Evolutionary conservation across 2,329 filamentous ascomycete species (phyloP).

Genomic region (Monosporascus sp.): DNA sequence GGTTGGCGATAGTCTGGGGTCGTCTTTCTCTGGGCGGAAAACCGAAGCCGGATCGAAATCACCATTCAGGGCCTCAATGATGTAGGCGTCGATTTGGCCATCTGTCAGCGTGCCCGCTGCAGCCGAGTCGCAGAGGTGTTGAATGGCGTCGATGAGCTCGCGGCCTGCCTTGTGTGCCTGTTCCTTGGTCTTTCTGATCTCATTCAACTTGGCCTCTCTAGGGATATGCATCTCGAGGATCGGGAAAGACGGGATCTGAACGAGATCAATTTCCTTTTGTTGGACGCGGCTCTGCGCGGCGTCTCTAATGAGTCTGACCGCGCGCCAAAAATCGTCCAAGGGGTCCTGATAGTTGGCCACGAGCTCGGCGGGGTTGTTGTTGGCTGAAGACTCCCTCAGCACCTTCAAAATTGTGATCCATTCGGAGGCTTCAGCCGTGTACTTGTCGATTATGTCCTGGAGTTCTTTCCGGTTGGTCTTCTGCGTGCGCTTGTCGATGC

Average conservation of each 20-base stretch:
- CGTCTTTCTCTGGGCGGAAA: no score
- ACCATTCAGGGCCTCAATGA: no score
- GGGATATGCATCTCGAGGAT: neutral
- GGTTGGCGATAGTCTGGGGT: no score
- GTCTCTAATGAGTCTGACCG: neutral
- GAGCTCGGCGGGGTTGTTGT: no score
- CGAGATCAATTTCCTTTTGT: neutral
- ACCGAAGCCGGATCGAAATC: no score
- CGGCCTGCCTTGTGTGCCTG: neutral
- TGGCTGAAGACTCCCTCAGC: no score
- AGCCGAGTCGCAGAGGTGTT: neutral
- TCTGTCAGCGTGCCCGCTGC: no score
- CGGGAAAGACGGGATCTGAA: neutral
- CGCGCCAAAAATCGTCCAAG: neutral
- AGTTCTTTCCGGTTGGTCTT: neutral
- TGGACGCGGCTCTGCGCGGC: no score
- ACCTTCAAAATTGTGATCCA: no score
- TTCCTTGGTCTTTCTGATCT: neutral
- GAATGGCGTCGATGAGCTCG: neutral
- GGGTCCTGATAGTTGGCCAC: no score
- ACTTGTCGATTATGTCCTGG: neutral
- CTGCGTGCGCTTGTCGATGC: neutral
- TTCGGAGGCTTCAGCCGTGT: neutral
- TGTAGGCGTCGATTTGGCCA: no score
- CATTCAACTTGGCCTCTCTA: neutral